Base-by-base conservation (phyloP, 306 rosid species). In the Urtica urens region DNA sequence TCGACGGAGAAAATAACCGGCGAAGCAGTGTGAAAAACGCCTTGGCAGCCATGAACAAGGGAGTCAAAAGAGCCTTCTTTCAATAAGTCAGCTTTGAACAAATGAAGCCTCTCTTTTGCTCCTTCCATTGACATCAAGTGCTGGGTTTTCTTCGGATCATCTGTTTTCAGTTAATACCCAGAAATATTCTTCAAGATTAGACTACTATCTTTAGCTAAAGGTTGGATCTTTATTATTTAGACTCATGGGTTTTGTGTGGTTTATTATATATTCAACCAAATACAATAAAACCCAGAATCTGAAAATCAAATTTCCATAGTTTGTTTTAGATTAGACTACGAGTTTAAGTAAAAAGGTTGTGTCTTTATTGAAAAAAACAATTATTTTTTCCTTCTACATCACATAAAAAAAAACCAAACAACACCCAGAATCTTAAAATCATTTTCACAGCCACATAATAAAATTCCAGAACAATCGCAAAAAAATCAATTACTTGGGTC, bases 401-500 rank as follows among this genome's bases (percentile, higher is more conserved):
- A n/a, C n/a, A n/a, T n/a, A n/a, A n/a, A n/a, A n/a, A n/a, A n/a
- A n/a, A n/a, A n/a, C n/a, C n/a, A n/a, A n/a, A n/a, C n/a, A n/a
- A n/a, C n/a, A n/a, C n/a, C n/a, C n/a, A n/a, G n/a, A n/a, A n/a
- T n/a, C n/a, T n/a, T n/a, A n/a, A n/a, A n/a, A n/a, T n/a, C n/a
- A n/a, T n/a, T n/a, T n/a, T n/a, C n/a, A n/a, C n/a, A n/a, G n/a
- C n/a, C n/a, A n/a, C n/a, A n/a, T n/a, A n/a, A n/a, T n/a, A n/a
- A n/a, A n/a, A n/a, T n/a, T n/a, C n/a, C n/a, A n/a, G n/a, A n/a
- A n/a, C n/a, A n/a, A n/a, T n/a, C n/a, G n/a, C n/a, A n/a, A n/a
- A n/a, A n/a, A n/a, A n/a, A n/a, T n/a, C n/a, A n/a, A n/a, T 19
- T 12, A 73, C 80, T 37, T 42, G 55, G 73, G 20, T 78, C 62